Evolutionary conservation across 805 yeast species (phyloP).

Genomic region (Candida bentonensis): DNA sequence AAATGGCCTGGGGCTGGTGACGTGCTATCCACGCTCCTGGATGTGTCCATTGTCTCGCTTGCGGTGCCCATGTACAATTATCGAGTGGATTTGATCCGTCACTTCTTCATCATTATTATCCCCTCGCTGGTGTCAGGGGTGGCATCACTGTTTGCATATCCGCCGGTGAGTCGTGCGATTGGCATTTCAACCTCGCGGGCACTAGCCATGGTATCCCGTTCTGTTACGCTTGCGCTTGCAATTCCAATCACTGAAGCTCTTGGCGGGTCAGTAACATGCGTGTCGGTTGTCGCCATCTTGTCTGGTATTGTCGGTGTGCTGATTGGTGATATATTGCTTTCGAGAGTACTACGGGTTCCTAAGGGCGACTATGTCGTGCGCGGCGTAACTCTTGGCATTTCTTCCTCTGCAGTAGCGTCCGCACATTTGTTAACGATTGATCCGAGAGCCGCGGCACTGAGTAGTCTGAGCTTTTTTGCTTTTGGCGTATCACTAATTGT

Average conservation of each 20-base stretch:
- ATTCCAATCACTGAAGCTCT: conserved; percentile 56
- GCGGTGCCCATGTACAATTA: conserved; percentile 69
- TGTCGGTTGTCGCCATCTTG: conserved; percentile 66
- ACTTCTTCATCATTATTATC: conserved; percentile 43
- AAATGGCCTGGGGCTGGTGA: conserved; percentile 75
- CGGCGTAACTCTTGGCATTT: conserved; percentile 64
- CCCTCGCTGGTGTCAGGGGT: conserved; percentile 44
- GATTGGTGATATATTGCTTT: conserved; percentile 41
- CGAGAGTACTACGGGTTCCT: conserved; percentile 35
- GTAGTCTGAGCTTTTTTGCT: conserved; percentile 51
- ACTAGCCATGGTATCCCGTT: conserved; percentile 65
- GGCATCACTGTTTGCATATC: conserved; percentile 53
- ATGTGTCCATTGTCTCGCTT: conserved; percentile 59
- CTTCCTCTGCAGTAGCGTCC: conserved; percentile 74
- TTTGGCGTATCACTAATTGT: not conserved
- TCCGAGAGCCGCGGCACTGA: conserved; percentile 71
- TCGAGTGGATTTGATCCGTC: conserved; percentile 44
- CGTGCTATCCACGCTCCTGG: conserved; percentile 55
- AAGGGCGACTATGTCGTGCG: conserved; percentile 57
- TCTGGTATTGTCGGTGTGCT: conserved; percentile 67
- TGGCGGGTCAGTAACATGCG: conserved; percentile 54
- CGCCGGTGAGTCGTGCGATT: conserved; percentile 48
- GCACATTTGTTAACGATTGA: conserved; percentile 57
- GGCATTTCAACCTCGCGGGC: conserved; percentile 50
- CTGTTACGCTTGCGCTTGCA: conserved; percentile 68